Percentiles rank a stretch among this genome's conserved stretches.
These are phyloP conservation scores for Neonectria hederae DNA, from an alignment of 2,329 filamentous ascomycete genomes.

Conservation along the genomic window DNA sequence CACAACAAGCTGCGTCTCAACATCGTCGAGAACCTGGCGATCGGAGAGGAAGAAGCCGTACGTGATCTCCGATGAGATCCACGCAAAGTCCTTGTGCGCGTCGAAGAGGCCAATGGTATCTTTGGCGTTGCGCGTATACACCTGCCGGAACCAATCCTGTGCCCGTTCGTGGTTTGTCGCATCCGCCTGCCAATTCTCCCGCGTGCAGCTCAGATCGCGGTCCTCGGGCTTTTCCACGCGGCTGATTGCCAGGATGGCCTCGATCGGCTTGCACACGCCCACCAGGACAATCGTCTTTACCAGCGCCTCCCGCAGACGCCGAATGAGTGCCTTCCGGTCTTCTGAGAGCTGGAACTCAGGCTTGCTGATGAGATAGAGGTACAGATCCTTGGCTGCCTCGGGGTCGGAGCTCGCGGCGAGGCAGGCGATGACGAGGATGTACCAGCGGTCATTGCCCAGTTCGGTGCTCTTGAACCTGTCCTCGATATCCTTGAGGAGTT, in stretches of 20 bases:
- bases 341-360: conserved; percentile 54
- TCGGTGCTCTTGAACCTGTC: conserved; percentile 26
- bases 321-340: conserved; percentile 58
- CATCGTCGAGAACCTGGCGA: conserved; percentile 60
- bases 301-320: conserved; percentile 65
- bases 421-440: conserved; percentile 31
- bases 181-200: conserved; percentile 68
- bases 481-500: conserved; percentile 31
- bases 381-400: conserved; percentile 28
- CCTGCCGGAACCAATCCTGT: conserved; percentile 62
- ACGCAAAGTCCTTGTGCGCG: conserved; percentile 54
- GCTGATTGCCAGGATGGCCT: conserved; percentile 66
- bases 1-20: conserved; percentile 65
- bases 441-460: conserved; percentile 31
- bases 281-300: conserved; percentile 67
- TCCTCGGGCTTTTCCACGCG: conserved; percentile 62
- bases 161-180: conserved; percentile 63
- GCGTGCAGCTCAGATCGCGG: conserved; percentile 62
- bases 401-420: conserved; percentile 33
- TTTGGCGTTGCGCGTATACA: conserved; percentile 62
- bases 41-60: conserved; percentile 68
- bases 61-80: conserved; percentile 63
- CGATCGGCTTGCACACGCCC: conserved; percentile 70
- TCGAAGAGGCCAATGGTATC: conserved; percentile 48
- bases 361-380: conserved; percentile 44